Base-by-base conservation (phyloP, 768 basidiomycete genomes). In the Leucosporidium creatinivorum region DNA sequence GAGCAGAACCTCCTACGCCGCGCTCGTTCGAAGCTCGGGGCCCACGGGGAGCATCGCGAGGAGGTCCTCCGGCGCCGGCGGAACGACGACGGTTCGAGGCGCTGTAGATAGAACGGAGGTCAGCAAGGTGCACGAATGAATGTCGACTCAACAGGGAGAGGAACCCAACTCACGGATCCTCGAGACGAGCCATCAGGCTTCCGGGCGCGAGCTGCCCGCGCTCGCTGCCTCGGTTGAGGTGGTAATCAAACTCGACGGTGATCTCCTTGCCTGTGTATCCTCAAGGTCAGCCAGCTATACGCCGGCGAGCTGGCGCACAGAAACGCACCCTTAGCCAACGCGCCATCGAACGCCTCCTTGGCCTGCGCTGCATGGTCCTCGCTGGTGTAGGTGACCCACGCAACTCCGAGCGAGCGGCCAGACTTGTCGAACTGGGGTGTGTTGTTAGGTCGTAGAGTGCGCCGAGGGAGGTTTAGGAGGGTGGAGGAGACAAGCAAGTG, bases 271-370 rank as follows among this genome's bases (percentile, higher is more conserved):
- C 75, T 75, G 61, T 21, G 2, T 25, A 13, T 9, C 8, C 30
- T 8, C 7, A 26, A n/a, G 21, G 31, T 31, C 26, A 26, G 10
- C 9, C 1, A n/a, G 4, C 17, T 18, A 0, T 39, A 5, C 55
- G 30, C 13, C 21, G 31, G 26, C 19, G 12, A 23, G 19, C 5
- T 36, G 33, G 39, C 0, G 31, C 55, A 44, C 6, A 19, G 6
- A 9, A 18, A 19, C 52, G 52, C 19, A 76, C 75, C 75, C 66
- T 76, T 76, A 48, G 74, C 74, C 33, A 66, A 62, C 0, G 72
- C 73, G 39, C 74, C 74, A 51, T 76, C 62, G 66, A 74, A 76
- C n/a, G 68, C 69, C n/a, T 70, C 65, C 61, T 73, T 72, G 0
- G 75, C 75, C 58, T 65, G 30, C 18, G 54, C 58, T 1, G 74